Conservation (phyloP, 345 rosid genomes). For the Psidium friedrichsthalianum region DNA sequence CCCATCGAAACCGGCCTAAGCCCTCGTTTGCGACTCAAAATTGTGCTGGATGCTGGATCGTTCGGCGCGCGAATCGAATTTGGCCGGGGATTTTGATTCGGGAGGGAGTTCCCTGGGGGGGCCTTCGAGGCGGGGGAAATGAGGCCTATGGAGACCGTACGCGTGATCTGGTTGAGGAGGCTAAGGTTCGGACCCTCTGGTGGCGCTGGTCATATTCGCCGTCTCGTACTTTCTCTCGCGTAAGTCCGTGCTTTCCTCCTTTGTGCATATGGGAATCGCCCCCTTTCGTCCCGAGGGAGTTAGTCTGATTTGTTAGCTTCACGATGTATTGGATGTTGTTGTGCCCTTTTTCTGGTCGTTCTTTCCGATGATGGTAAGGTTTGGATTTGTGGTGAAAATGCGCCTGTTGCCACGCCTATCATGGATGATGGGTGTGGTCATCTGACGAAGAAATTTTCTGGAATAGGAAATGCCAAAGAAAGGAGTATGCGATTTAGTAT, state of each 20-base stretch:
- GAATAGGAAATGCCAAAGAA: not conserved
- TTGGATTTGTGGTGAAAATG: not conserved
- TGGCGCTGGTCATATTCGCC: conserved; percentile 65
- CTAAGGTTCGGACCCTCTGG: conserved; percentile 72
- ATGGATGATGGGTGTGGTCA: not conserved
- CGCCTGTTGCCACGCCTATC: not conserved
- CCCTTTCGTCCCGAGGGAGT: not conserved
- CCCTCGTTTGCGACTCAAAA: not conserved
- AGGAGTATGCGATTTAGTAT: not conserved
- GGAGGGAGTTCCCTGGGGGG: not conserved
- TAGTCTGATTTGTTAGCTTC: not conserved
- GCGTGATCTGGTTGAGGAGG: conserved; percentile 98
- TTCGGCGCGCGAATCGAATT: not conserved
- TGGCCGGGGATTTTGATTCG: not conserved
- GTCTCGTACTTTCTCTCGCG: conserved; percentile 83
- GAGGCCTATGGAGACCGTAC: conserved; percentile 80
- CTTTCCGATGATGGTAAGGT: not conserved
- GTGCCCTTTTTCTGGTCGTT: not conserved
- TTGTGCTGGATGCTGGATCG: not conserved
- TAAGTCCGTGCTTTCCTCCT: conserved; percentile 16
- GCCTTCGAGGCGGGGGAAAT: not conserved
- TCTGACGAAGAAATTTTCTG: not conserved
- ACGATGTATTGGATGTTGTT: not conserved
- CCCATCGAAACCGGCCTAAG: not conserved
- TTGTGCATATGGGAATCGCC: not conserved